Conservation (phyloP, 2,329 filamentous ascomycete species). For the Aaosphaeria pasadenensis region DNA sequence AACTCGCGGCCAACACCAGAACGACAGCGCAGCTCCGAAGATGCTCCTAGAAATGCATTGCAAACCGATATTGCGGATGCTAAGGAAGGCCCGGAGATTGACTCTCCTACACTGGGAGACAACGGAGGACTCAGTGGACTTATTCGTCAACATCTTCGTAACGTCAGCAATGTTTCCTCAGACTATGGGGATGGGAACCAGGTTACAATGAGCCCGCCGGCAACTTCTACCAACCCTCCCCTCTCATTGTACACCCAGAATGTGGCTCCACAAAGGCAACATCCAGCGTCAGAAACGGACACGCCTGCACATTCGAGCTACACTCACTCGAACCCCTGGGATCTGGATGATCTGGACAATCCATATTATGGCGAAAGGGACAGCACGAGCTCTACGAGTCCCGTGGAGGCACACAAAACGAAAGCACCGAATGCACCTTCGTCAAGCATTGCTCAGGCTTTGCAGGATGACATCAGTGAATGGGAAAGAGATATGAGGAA, state of each 20-base stretch:
- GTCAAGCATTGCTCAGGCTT: constrained; percentile 4
- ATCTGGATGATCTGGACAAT: constrained; percentile 50
- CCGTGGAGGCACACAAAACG: constrained; percentile 24
- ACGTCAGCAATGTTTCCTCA: constrained; percentile 77
- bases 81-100: constrained; percentile 40
- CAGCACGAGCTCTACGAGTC: constrained; percentile 34
- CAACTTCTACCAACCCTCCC: constrained; percentile 18
- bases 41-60: background rate
- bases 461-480: constrained; percentile 9
- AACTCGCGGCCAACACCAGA: constrained; percentile 3
- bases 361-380: constrained; percentile 34
- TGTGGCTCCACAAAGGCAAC: constrained; percentile 21
- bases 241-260: constrained; percentile 35
- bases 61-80: constrained; percentile 11
- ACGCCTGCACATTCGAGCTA: constrained; percentile 48
- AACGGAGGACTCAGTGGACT: constrained; percentile 70
- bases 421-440: constrained; percentile 4
- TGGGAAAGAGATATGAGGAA: constrained; percentile 51
- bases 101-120: constrained; percentile 76
- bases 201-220: constrained; percentile 45
- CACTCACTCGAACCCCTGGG: constrained; percentile 54
- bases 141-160: constrained; percentile 79
- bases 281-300: constrained; percentile 31
- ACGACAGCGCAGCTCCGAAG: background rate
- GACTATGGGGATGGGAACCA: constrained; percentile 53